Conservation (phyloP, 1,284 basidiomycete genomes). For the Apiotrichum laibachii region DNA sequence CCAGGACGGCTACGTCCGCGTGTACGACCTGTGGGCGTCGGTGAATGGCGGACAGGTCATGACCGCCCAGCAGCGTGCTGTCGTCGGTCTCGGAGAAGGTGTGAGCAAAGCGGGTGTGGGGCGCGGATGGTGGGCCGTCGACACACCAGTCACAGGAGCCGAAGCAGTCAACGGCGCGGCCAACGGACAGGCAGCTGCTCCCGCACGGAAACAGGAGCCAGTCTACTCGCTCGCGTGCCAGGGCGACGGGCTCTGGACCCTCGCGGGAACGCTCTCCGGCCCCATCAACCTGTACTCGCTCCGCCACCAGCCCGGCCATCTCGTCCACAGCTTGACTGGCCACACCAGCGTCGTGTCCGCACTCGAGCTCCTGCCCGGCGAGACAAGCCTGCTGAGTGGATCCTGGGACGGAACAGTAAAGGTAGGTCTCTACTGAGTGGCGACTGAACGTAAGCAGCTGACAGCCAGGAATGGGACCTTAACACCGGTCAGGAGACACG, state of each 20-base stretch:
- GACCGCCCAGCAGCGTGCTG: slow-evolving; percentile 83
- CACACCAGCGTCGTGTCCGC: slow-evolving; percentile 78
- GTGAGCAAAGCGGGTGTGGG: slow-evolving; percentile 86
- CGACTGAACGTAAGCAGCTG: neutral
- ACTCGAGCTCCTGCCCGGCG: slow-evolving; percentile 72
- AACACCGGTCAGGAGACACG: slow-evolving; percentile 81
- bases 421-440: slow-evolving; percentile 57
- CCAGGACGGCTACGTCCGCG: slow-evolving; percentile 87
- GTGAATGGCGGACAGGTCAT: slow-evolving; percentile 84
- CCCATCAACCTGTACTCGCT: slow-evolving; percentile 88
- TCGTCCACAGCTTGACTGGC: slow-evolving; percentile 71
- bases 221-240: slow-evolving; percentile 86
- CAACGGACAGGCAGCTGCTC: neutral
- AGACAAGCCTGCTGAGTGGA: slow-evolving; percentile 82
- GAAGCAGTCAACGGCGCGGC: slow-evolving; percentile 31
- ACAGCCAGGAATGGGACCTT: slow-evolving; percentile 88
- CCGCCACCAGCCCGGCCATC: slow-evolving; percentile 82
- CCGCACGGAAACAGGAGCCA: slow-evolving; percentile 56
- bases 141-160: slow-evolving; percentile 16
- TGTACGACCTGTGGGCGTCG: slow-evolving; percentile 86
- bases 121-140: slow-evolving; percentile 75
- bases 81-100: slow-evolving; percentile 85
- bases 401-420: slow-evolving; percentile 91
- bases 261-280: slow-evolving; percentile 80
- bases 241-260: slow-evolving; percentile 82